Evolutionary conservation across 805 yeast genomes (phyloP).

Genomic region (Wickerhamiella bombiphila): DNA sequence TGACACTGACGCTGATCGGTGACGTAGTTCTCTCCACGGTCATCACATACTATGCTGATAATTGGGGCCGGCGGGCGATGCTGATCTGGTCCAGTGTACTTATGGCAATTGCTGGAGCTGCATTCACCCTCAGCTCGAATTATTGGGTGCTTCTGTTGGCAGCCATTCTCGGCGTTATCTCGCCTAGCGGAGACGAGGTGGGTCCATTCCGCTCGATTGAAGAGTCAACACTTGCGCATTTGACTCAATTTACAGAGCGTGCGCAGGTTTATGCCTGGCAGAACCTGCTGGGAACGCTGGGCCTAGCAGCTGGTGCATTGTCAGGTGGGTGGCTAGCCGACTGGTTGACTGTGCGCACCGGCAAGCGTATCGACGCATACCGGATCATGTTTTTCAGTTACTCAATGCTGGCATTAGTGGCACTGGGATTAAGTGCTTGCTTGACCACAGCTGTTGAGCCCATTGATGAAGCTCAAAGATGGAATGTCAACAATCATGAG

Average conservation of each 20-base stretch:
- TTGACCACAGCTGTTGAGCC: constrained; percentile 6
- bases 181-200: constrained; percentile 81
- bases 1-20: constrained; percentile 69
- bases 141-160: constrained; percentile 46
- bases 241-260: constrained; percentile 34
- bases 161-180: constrained; percentile 71
- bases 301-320: constrained; percentile 62
- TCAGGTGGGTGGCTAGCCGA: constrained; percentile 47
- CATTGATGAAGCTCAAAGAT: constrained; percentile 1
- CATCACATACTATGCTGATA: constrained; percentile 66
- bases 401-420: constrained; percentile 36
- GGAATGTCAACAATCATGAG: background rate
- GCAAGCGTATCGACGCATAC: constrained; percentile 29
- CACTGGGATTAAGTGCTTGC: constrained; percentile 37
- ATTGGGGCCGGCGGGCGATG: constrained; percentile 50
- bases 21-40: constrained; percentile 58
- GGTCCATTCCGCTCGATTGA: constrained; percentile 84
- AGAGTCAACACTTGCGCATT: constrained; percentile 67
- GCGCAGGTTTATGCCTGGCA: constrained; percentile 67
- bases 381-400: constrained; percentile 43
- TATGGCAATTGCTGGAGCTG: constrained; percentile 55
- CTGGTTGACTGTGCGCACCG: constrained; percentile 13
- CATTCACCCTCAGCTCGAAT: constrained; percentile 43
- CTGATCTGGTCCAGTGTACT: constrained; percentile 47
- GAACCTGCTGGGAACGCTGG: constrained; percentile 51